These are phyloP conservation scores for Pythium monospermum DNA, from an alignment of 352 stramenopile species.

Conservation along the genomic window DNA sequence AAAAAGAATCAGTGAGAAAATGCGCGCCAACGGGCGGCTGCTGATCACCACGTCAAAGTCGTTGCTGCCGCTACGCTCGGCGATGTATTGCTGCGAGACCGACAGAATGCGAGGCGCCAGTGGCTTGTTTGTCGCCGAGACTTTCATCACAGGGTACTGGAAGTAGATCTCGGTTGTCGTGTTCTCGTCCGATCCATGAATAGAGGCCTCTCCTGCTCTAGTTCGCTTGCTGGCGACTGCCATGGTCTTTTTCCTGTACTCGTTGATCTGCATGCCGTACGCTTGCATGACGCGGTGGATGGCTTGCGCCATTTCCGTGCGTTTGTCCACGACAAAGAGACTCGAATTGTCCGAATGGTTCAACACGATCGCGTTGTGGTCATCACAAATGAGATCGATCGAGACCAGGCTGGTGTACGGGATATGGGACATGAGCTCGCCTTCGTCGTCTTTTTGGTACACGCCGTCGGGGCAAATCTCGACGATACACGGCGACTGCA, in stretches of 20 bases:
- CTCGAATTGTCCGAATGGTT: conserved; percentile 84
- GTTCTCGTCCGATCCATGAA: conserved; percentile 31
- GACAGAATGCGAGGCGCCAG: conserved; percentile 41
- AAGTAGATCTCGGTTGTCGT: conserved; percentile 41
- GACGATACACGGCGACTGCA: conserved; percentile 63
- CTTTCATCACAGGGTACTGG: conserved; percentile 64
- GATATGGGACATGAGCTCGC: conserved; percentile 76
- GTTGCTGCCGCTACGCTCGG: conserved; percentile 49
- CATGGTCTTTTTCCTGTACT: conserved; percentile 81
- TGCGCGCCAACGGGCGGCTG: conserved; percentile 59
- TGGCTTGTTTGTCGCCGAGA: conserved; percentile 38
- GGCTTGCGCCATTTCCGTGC: conserved; percentile 61
- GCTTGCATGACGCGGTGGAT: conserved; percentile 70
- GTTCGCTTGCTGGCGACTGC: no score
- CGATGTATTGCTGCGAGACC: conserved; percentile 70
- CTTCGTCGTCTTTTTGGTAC: conserved; percentile 70
- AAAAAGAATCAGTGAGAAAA: conserved; percentile 70
- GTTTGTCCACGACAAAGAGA: conserved; percentile 59
- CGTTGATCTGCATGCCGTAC: conserved; percentile 79
- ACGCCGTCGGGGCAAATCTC: conserved; percentile 70
- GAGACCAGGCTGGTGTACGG: conserved; percentile 79
- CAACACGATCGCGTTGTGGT: conserved; percentile 59
- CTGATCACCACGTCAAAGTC: conserved; percentile 50
- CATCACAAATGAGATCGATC: conserved; percentile 76
- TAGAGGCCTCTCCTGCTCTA: conserved; percentile 40